A percentile compares a stretch with the other conserved stretches of the same genome.
Evolutionary conservation across 2,329 filamentous ascomycete species (phyloP).

Genomic region (Pseudophaeomoniella oleicola): DNA sequence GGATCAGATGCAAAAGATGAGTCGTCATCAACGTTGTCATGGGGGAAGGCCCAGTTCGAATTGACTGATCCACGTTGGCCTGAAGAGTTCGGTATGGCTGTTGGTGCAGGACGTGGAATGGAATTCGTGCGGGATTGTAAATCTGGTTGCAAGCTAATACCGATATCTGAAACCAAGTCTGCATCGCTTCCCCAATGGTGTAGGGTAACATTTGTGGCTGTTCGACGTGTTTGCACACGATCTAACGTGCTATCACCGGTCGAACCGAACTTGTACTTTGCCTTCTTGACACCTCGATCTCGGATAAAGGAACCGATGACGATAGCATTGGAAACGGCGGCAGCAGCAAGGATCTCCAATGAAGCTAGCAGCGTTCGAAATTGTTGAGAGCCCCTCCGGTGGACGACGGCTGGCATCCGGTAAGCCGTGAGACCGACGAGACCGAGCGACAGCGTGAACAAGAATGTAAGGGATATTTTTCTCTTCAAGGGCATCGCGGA

Average conservation of each 20-base stretch:
- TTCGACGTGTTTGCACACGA: conserved; percentile 32
- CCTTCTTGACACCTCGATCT: conserved; percentile 80
- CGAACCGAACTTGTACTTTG: conserved; percentile 53
- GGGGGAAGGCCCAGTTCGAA: conserved; percentile 19
- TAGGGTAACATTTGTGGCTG: conserved; percentile 49
- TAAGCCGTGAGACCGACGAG: conserved; percentile 69
- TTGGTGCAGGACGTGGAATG: conserved; percentile 22
- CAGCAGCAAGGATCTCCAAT: conserved; percentile 77
- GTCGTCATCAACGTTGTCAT: conserved; percentile 12
- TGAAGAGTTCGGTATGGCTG: conserved; percentile 19
- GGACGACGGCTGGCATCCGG: conserved; percentile 65
- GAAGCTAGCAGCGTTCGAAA: conserved; percentile 81
- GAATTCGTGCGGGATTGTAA: conserved; percentile 23
- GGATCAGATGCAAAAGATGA: conserved; percentile 6
- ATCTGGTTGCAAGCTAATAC: conserved; percentile 48
- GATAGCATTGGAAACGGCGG: conserved; percentile 72
- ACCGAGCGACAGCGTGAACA: conserved; percentile 74
- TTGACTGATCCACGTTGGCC: conserved; percentile 11
- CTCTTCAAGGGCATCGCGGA: conserved; percentile 63
- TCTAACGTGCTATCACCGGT: conserved; percentile 25
- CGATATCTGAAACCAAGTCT: conserved; percentile 68
- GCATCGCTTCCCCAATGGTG: conserved; percentile 80
- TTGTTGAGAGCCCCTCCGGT: conserved; percentile 59
- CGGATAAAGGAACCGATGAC: conserved; percentile 86
- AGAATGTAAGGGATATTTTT: conserved; percentile 61